Evolutionary conservation across 139 green algal species (phyloP), one percentile per base, ranked within the genome.

Genomic region (Diplosphaera chodatii): DNA sequence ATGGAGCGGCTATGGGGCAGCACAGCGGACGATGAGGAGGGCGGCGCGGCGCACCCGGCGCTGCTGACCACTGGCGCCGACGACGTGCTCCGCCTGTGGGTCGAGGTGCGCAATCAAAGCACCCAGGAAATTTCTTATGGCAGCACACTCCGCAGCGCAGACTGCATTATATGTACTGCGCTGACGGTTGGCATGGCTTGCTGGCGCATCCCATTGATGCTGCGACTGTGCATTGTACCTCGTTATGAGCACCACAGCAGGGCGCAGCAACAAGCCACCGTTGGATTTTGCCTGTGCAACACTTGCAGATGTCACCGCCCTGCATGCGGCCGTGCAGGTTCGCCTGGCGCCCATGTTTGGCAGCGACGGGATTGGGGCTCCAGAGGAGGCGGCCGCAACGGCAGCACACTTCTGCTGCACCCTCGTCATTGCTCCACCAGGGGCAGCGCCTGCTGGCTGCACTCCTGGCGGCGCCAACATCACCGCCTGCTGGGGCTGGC

Each of bases 361-460:
- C 18, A 25, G 48, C 48, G 48, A 59, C 48, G 48, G 48, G 13
- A 59, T 1, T 40, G 64, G 13, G 15, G 40, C 25, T n/a, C n/a
- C n/a, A n/a, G n/a, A n/a, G n/a, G n/a, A n/a, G 37, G 37, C 62
- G 22, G 63, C 48, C 13, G 37, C 13, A 13, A 6, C 15, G 25
- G 31, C 64, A 37, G 83, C 77, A 1, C 86, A 89, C 69, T 89
- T 89, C 64, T 91, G 86, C 69, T 33, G 87, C 13, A 85, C 82
- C 3, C 69, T 91, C 4, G 86, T 91, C 3, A 83, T 91, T 22
- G 75, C 88, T 64, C 82, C 83, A 3, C 86, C 86, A n/a, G 32
- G 65, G 0, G 66, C 74, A 0, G 73, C 66, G 16, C 68, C 80
- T 18, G 25, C 27, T 23, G 74, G 75, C 21, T 64, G 25, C 37